Base-by-base conservation (phyloP, 2,329 filamentous ascomycete species). In the Botryosphaeria agaves region DNA sequence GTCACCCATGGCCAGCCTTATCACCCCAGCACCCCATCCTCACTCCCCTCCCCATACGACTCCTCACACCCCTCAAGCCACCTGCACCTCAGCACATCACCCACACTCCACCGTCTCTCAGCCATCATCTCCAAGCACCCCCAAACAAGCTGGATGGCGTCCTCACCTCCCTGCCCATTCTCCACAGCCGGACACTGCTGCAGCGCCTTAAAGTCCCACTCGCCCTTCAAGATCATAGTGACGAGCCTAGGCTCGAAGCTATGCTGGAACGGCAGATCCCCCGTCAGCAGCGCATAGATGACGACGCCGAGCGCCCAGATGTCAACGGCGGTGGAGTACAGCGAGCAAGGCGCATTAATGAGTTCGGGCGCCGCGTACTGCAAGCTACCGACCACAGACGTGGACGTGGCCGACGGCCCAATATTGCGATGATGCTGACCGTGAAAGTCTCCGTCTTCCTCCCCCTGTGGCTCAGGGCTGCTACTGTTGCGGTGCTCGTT, bases 271-370 rank as follows among this genome's bases (percentile, higher is more conserved):
- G 73, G 73, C 5, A 75, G 56, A 4, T 61, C 61, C 11, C 71
- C 72, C 0, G 69, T 70, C 15, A 75, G 51, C 15, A 76, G 51
- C 2, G 69, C 61, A 41, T 67, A 77, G 3, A 73, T 54, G 7
- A 74, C 64, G 6, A 76, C 69, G 4, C 73, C 73, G 40, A 69
- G 73, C 2, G 73, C 72, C 73, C 73, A 78, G 2, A 77, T 60
- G 42, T 78, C 73, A 14, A 72, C 69, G 2, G 65, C 63, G 1
- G 71, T 52, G n/a, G 57, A 57, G 41, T 56, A 62, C 8, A 63
- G 43, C 4, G 56, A 51, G 1, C 38, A 38, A 6, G 48, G 41
- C 6, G 52, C 46, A 12, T 48, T 48, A 34, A 52, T 66, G 11
- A 67, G 45, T 38, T 64, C 62, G 0, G 64, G 64, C 3, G 60